Conservation (phyloP, 2,329 filamentous ascomycete species). For the Talaromyces funiculosus region DNA sequence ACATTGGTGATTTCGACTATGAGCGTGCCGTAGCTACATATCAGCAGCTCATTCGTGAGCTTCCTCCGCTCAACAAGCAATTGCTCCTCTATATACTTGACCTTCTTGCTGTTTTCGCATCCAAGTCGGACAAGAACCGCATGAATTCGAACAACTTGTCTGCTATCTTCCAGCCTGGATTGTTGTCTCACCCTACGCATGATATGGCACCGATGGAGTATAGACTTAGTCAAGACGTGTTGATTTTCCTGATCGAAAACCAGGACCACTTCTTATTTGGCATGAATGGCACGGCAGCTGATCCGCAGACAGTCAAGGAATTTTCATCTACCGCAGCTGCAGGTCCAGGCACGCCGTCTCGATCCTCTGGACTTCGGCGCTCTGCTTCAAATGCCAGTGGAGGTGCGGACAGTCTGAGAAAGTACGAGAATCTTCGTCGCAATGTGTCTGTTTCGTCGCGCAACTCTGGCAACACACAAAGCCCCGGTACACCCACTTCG, state of each 20-base stretch:
- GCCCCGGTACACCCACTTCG: slow-evolving; percentile 57
- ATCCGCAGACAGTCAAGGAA: slow-evolving; percentile 66
- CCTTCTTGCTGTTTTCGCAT: slow-evolving; percentile 90
- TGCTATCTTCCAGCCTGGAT: slow-evolving; percentile 94
- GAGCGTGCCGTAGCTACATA: slow-evolving; percentile 73
- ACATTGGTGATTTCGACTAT: slow-evolving; percentile 69
- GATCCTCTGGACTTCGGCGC: slow-evolving; percentile 49
- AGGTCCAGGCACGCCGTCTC: slow-evolving; percentile 30
- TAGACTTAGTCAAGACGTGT: slow-evolving; percentile 87
- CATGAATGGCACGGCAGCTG: slow-evolving; percentile 98
- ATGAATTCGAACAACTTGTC: slow-evolving; percentile 95
- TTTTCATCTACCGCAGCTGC: slow-evolving; percentile 59
- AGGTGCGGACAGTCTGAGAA: slow-evolving; percentile 78
- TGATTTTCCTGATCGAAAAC: slow-evolving; percentile 97
- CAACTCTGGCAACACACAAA: slow-evolving; percentile 67
- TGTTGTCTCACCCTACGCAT: slow-evolving; percentile 87
- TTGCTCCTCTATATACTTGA: slow-evolving; percentile 93
- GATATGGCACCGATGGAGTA: slow-evolving; percentile 96
- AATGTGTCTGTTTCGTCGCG: slow-evolving; percentile 93
- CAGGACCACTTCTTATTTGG: slow-evolving; percentile 97
- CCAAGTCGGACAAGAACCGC: slow-evolving; percentile 91
- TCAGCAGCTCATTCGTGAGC: slow-evolving; percentile 83
- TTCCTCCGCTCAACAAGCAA: slow-evolving; percentile 89
- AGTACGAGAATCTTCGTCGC: slow-evolving; percentile 68
- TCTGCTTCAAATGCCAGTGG: slow-evolving; percentile 85